These are phyloP conservation scores for Elsinoe fawcettii DNA, from an alignment of 2,329 filamentous ascomycete species.

Conservation along the genomic window DNA sequence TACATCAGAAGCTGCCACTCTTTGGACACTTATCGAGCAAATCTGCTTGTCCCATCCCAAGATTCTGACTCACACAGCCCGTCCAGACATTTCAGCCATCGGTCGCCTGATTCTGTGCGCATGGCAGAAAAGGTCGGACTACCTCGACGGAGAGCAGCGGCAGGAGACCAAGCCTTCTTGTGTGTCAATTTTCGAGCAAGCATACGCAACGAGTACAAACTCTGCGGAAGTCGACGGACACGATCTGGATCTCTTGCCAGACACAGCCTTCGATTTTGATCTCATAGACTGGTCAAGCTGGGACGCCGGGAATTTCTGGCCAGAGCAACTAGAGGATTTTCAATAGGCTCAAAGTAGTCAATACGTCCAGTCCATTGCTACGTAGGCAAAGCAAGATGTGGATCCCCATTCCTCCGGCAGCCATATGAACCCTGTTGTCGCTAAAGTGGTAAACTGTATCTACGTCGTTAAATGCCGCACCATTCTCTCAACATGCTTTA, in stretches of 20 bases:
- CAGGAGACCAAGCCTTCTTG: conserved; percentile 5
- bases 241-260: background rate
- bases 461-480: background rate
- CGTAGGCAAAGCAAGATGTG: background rate
- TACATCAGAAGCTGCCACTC: background rate
- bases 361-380: background rate
- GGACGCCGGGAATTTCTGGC: conserved; percentile 6
- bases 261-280: conserved; percentile 12
- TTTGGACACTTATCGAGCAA: background rate
- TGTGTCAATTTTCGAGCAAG: conserved; percentile 3
- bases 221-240: background rate
- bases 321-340: background rate
- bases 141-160: background rate
- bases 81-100: background rate
- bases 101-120: background rate
- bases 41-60: background rate
- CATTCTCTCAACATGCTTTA: background rate
- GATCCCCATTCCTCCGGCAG: too few species aligned
- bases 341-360: too few species aligned
- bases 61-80: background rate
- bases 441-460: background rate
- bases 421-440: background rate
- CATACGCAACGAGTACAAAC: background rate
- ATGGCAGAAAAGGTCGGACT: background rate
- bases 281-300: conserved; percentile 17